phyloP scores from a whole-genome alignment of 2,329 filamentous ascomycete species.

The Ophiostoma sp. region DNA sequence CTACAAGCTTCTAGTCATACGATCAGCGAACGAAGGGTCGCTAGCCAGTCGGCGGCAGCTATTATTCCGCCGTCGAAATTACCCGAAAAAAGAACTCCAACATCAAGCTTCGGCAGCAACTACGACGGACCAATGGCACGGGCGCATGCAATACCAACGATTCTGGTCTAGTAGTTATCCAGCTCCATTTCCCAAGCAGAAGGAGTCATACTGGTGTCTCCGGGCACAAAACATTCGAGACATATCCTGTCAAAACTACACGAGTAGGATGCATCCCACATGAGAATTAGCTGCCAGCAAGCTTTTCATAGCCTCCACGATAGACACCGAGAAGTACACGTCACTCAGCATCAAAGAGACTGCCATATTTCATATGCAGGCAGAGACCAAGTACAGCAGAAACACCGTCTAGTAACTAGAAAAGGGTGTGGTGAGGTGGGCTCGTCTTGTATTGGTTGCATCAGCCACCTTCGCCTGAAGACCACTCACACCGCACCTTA shows the following conservation, averaged over 20 bases:
- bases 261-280: not conserved
- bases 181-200: too few species aligned
- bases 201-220: too few species aligned
- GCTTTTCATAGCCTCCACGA: not conserved
- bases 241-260: not conserved
- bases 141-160: not conserved
- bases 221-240: not conserved
- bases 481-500: not conserved
- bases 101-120: not conserved
- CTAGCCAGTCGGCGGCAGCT: not conserved
- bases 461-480: not conserved
- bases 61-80: not conserved
- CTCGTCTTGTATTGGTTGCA: not conserved
- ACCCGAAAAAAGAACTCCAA: not conserved
- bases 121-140: not conserved
- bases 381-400: not conserved
- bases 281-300: not conserved
- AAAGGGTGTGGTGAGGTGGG: conserved; percentile 24
- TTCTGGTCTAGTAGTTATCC: too few species aligned
- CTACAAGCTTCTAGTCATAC: not conserved
- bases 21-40: not conserved
- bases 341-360: not conserved
- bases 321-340: not conserved
- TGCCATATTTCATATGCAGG: not conserved
- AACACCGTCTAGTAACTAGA: not conserved